A percentile compares a stretch with the other conserved stretches of the same genome.
Evolutionary conservation across 768 basidiomycete genomes (phyloP).

Genomic region (Leccinum obscurum): DNA sequence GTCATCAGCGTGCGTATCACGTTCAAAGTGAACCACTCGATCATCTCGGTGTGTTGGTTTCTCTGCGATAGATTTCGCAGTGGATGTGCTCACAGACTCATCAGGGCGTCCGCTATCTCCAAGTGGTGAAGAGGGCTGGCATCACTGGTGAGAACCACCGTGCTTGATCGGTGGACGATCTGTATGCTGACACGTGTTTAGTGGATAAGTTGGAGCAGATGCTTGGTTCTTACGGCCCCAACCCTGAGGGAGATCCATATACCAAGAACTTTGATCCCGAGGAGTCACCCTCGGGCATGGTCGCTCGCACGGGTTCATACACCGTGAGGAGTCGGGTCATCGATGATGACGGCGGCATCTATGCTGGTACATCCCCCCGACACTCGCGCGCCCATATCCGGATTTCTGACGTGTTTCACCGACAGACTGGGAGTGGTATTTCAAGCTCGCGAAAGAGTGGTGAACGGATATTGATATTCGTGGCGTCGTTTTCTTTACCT

Average conservation of each 20-base stretch:
- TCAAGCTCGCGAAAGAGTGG: slow-evolving; percentile 95
- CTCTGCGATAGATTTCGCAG: neutral
- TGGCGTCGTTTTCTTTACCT: slow-evolving; percentile 12
- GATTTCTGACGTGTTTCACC: slow-evolving; percentile 11
- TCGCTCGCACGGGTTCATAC: slow-evolving; percentile 83
- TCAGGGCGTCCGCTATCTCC: slow-evolving; percentile 83
- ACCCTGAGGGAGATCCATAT: slow-evolving; percentile 62
- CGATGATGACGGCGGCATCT: slow-evolving; percentile 84
- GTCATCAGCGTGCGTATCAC: slow-evolving; percentile 66
- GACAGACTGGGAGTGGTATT: slow-evolving; percentile 60
- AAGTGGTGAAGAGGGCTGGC: slow-evolving; percentile 81
- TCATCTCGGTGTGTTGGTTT: slow-evolving; percentile 64
- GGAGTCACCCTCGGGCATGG: slow-evolving; percentile 72
- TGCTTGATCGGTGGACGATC: neutral
- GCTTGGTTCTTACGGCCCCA: slow-evolving; percentile 91
- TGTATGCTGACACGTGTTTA: slow-evolving; percentile 30
- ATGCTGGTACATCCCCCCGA: slow-evolving; percentile 58
- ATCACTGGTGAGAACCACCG: slow-evolving; percentile 55
- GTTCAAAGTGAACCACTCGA: slow-evolving; percentile 87
- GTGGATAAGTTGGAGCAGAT: slow-evolving; percentile 93
- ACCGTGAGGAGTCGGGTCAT: slow-evolving; percentile 76
- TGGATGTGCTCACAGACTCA: slow-evolving; percentile 23
- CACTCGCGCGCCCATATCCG: neutral
- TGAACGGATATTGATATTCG: slow-evolving; percentile 32
- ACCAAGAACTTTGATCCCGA: slow-evolving; percentile 76